These are phyloP conservation scores for Coemansia sp. DNA, from an alignment of 192 early-diverging fungal species.

Conservation along the genomic window DNA sequence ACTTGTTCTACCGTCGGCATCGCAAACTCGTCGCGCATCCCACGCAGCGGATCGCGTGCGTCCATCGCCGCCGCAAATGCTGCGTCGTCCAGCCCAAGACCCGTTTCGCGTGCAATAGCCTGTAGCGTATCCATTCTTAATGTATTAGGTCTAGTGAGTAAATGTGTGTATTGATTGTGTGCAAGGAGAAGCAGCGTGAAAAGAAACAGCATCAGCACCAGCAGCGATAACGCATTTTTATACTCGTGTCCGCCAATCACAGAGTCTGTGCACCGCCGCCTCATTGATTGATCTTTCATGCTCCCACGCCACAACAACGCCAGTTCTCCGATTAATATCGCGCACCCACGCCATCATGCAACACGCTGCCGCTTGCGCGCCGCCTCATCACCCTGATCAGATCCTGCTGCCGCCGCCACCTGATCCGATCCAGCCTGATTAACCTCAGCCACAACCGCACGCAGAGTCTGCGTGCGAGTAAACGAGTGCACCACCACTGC, in stretches of 20 bases:
- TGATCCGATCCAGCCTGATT: neutral
- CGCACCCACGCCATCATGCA: no score
- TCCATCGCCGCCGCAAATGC: conserved; percentile 64
- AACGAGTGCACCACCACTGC: conserved; percentile 39
- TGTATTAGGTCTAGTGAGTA: neutral
- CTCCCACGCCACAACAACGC: no score
- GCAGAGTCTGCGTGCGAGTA: conserved; percentile 36
- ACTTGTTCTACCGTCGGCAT: conserved; percentile 61
- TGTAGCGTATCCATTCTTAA: conserved; percentile 29
- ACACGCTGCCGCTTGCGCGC: neutral
- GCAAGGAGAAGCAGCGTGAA: neutral
- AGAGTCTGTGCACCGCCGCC: no score
- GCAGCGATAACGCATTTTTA: no score
- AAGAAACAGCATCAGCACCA: neutral
- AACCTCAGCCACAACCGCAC: conserved; percentile 24
- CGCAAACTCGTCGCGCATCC: conserved; percentile 66
- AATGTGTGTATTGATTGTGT: neutral
- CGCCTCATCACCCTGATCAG: neutral
- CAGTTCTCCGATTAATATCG: no score
- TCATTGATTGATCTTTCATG: no score
- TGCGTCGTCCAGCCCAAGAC: conserved; percentile 20
- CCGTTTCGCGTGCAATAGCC: conserved; percentile 13
- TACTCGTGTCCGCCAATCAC: no score
- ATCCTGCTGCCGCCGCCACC: neutral
- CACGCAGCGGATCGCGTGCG: conserved; percentile 55